phyloP scores from a whole-genome alignment of 2,329 filamentous ascomycete genomes.

The Fusarium sp. region DNA sequence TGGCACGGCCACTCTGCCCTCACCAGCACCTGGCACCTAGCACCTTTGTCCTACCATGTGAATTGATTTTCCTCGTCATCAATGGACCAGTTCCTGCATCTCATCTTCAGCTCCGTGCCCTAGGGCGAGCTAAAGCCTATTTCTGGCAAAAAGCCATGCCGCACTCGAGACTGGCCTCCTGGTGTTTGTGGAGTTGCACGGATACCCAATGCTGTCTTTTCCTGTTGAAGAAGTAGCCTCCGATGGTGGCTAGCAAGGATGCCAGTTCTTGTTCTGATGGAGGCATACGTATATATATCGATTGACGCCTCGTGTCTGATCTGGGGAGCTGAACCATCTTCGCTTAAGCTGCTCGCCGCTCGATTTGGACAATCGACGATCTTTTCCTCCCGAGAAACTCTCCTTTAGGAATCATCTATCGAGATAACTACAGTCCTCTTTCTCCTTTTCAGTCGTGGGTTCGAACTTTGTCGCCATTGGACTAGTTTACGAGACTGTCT shows the following conservation, averaged over 20 bases:
- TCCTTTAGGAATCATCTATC: not conserved
- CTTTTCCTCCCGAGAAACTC: not conserved
- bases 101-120: conserved; percentile 3
- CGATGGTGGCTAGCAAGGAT: not conserved
- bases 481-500: conserved; percentile 2
- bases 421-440: not conserved
- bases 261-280: not conserved
- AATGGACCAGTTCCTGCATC: conserved; percentile 6
- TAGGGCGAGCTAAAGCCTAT: not conserved
- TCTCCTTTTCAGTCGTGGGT: not conserved
- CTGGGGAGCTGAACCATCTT: not conserved
- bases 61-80: not conserved
- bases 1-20: not conserved
- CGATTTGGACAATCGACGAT: not conserved
- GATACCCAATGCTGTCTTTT: not conserved
- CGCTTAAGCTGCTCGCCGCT: not conserved
- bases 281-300: not conserved
- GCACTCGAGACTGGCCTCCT: not conserved
- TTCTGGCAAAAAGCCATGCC: not conserved
- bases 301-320: not conserved
- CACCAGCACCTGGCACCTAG: not conserved
- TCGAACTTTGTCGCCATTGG: not conserved
- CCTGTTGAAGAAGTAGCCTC: conserved; percentile 1
- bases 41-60: not conserved
- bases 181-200: not conserved